Conservation (phyloP, 2,329 filamentous ascomycete genomes). For the Alternaria atra region DNA sequence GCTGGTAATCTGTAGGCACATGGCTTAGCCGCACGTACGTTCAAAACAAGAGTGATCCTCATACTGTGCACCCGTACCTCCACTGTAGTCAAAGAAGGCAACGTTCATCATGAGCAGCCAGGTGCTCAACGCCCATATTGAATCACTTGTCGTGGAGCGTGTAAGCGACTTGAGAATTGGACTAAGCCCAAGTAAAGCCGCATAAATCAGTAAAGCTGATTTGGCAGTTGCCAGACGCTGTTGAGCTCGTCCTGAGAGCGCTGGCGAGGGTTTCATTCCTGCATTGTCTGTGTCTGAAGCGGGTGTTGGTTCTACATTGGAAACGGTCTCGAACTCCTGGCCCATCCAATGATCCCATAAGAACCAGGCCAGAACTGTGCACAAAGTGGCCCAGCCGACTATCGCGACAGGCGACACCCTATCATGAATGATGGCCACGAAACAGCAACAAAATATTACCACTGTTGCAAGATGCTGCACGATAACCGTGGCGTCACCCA, state of each 20-base stretch:
- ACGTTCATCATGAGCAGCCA: conserved; percentile 95
- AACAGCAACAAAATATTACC: conserved; percentile 92
- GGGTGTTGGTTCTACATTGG: conserved; percentile 38
- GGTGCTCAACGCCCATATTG: conserved; percentile 96
- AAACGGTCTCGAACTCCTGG: conserved; percentile 66
- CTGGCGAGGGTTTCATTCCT: conserved; percentile 31
- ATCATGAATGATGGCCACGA: conserved; percentile 87
- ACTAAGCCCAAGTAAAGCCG: conserved; percentile 86
- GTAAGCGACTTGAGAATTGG: conserved; percentile 98
- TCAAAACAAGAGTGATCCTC: not conserved
- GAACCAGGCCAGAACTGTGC: conserved; percentile 86
- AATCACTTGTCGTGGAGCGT: conserved; percentile 87
- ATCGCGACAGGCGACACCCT: conserved; percentile 90
- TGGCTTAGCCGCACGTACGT: conserved; percentile 20
- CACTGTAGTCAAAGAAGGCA: conserved; percentile 96
- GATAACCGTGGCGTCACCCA: conserved; percentile 94
- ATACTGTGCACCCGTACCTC: conserved; percentile 65
- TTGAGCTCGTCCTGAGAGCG: conserved; percentile 65
- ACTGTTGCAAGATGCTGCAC: conserved; percentile 97
- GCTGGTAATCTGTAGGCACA: conserved; percentile 68
- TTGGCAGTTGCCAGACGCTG: conserved; percentile 83
- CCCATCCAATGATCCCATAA: conserved; percentile 92
- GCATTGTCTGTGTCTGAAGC: not conserved
- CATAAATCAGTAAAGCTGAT: conserved; percentile 92
- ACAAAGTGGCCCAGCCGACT: conserved; percentile 82